These are phyloP conservation scores for Trypanosoma boissoni DNA, from an alignment of 208 protist genomes.

Conservation along the genomic window DNA sequence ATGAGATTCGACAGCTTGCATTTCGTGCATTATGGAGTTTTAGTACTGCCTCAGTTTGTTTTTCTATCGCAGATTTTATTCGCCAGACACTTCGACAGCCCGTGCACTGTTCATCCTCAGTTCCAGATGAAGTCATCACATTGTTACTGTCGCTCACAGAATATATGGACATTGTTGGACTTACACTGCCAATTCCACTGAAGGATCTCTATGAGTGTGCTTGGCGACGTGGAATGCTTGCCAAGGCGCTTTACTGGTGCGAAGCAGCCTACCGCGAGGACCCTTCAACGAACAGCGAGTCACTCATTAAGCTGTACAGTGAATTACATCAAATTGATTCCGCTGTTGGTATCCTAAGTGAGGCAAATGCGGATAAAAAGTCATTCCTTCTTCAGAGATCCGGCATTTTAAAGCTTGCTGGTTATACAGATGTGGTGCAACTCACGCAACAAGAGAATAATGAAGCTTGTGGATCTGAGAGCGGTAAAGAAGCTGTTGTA, in stretches of 20 bases:
- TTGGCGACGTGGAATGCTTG: constrained; percentile 84
- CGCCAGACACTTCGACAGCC: constrained; percentile 56
- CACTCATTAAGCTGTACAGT: constrained; percentile 79
- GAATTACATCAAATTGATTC: constrained; percentile 79
- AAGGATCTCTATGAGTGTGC: constrained; percentile 73
- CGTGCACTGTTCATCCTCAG: constrained; percentile 39
- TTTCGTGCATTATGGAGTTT: constrained; percentile 82
- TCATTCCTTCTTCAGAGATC: constrained; percentile 62
- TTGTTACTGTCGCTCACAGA: constrained; percentile 71
- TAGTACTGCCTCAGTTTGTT: constrained; percentile 53
- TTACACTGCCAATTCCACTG: constrained; percentile 59
- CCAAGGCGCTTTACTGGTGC: constrained; percentile 85
- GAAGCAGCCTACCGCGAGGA: constrained; percentile 81
- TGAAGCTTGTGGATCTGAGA: constrained; percentile 39
- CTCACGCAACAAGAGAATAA: constrained; percentile 70
- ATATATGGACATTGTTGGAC: constrained; percentile 85
- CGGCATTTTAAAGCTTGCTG: constrained; percentile 75
- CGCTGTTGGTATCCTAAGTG: constrained; percentile 73
- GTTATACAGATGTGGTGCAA: constrained; percentile 66
- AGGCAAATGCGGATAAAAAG: constrained; percentile 57
- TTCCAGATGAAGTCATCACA: constrained; percentile 74
- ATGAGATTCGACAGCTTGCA: constrained; percentile 58
- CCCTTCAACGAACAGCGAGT: constrained; percentile 57
- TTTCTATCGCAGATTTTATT: constrained; percentile 59
- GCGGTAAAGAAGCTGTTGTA: constrained; percentile 36